Base-by-base conservation (phyloP, 495 filamentous ascomycete genomes). In the Arthonia radiata region DNA sequence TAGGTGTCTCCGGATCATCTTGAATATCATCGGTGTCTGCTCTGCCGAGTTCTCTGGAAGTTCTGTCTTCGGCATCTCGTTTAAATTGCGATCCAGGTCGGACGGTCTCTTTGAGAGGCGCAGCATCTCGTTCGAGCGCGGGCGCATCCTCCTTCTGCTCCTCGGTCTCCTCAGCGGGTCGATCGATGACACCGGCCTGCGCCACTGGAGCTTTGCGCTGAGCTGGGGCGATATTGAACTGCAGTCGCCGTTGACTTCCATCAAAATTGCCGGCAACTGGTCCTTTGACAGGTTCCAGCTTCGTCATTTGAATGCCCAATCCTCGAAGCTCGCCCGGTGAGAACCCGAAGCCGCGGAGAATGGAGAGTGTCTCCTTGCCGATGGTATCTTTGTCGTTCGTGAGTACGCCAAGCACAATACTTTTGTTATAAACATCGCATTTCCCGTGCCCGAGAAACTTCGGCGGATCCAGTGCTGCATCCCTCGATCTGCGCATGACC, bases 381-480 rank as follows among this genome's bases (percentile, higher is more conserved):
- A 94, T 55, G 9, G 66, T 39, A 13, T 73, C 67, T 12, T 59
- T 47, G 23, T 61, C 57, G 41, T 81, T 74, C 0, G 86, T 91
- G 12, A 82, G 62, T 11, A 86, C 66, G 2, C 81, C 79, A 25
- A 97, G 68, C 4, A 61, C 48, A 3, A 72, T 47, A 31, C 81
- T 91, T 43, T 82, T 92, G 48, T 77, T 91, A 50, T 74, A 82
- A 0, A 64, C 72, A 41, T 94, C 89, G 40, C 83, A 93, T 53
- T 86, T 82, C 0, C 86, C 86, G 47, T 92, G 82, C 0, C 86
- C 86, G 2, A 97, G 59, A 52, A 92, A 79, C 39, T 97, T 97
- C 4, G 77, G 72, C 2, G 89, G 80, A 44, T 92, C 80, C 17
- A 92, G 49, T 2, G 86, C 83, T 4, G 83, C 83, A 48, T 93